phyloP scores from a whole-genome alignment of 768 basidiomycete genomes.

The Royoungia palumana region DNA sequence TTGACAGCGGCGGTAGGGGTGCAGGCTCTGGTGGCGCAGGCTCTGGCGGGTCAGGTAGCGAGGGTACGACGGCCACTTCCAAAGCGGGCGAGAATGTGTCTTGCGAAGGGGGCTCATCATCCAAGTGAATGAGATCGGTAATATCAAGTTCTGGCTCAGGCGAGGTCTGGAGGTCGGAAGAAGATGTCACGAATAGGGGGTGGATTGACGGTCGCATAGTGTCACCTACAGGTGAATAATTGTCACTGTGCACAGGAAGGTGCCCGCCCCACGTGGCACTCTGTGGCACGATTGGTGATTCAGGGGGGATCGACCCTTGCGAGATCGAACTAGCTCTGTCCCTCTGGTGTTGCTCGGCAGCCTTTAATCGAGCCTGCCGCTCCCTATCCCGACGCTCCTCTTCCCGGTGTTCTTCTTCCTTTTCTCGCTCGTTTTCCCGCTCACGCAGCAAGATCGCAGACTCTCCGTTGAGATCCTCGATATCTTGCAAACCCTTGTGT shows the following conservation, averaged over 20 bases:
- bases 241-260: constrained; percentile 41
- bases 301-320: constrained; percentile 61
- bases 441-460: constrained; percentile 33
- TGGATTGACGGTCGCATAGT: constrained; percentile 29
- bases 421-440: constrained; percentile 57
- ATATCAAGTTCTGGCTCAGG: constrained; percentile 67
- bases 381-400: constrained; percentile 66
- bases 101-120: constrained; percentile 50
- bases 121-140: constrained; percentile 74
- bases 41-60: constrained; percentile 2
- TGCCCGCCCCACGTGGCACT: constrained; percentile 60
- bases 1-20: constrained; percentile 36
- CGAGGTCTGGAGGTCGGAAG: constrained; percentile 38
- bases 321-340: constrained; percentile 49
- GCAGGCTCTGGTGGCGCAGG: constrained; percentile 14
- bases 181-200: constrained; percentile 34
- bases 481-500: constrained; percentile 89
- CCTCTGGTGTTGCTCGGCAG: constrained; percentile 39
- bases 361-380: constrained; percentile 57
- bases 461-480: constrained; percentile 73
- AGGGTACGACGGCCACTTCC: constrained; percentile 10
- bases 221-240: constrained; percentile 25
- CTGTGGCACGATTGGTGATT: constrained; percentile 56
- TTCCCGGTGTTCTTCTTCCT: constrained; percentile 58
- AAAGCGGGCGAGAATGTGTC: constrained; percentile 27